Conservation (phyloP, 2,329 filamentous ascomycete species). For the Ascochyta lentis region DNA sequence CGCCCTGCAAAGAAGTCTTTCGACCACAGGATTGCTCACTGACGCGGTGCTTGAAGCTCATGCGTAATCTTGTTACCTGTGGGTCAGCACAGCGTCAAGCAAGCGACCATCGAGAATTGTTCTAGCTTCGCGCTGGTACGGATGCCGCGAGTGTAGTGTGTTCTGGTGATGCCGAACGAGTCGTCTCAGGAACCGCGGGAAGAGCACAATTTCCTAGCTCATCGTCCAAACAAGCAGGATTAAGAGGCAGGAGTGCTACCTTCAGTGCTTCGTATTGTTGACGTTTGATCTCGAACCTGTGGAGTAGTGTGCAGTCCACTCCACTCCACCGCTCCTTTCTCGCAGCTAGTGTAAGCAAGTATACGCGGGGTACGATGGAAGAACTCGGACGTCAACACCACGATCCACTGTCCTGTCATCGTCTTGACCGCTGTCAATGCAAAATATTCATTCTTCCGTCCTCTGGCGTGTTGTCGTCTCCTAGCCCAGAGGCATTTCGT, state of each 20-base stretch:
- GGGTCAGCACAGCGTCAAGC: background rate
- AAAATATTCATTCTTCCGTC: background rate
- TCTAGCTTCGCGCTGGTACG: slow-evolving; percentile 7
- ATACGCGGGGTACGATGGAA: slow-evolving; percentile 16
- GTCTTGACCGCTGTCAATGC: slow-evolving; percentile 22
- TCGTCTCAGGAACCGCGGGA: background rate
- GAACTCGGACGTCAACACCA: slow-evolving; percentile 1
- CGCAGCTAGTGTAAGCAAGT: background rate
- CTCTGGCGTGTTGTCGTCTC: slow-evolving; percentile 9
- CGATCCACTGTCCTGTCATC: slow-evolving; percentile 10
- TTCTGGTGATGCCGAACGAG: background rate
- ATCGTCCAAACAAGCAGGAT: too few species aligned
- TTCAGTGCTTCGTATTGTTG: background rate
- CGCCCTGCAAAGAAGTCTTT: slow-evolving; percentile 7
- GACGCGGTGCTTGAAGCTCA: background rate
- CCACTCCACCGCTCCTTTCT: slow-evolving; percentile 10
- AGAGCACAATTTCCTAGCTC: background rate
- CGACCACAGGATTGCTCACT: background rate
- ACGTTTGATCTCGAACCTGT: slow-evolving; percentile 2
- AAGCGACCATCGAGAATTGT: background rate
- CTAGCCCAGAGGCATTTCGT: slow-evolving; percentile 22
- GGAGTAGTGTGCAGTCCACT: slow-evolving; percentile 1
- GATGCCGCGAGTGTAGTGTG: slow-evolving; percentile 1
- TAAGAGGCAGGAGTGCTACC: background rate
- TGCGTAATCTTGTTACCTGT: background rate